These are phyloP conservation scores for Colletotrichum sp. DNA, from an alignment of 2,329 filamentous ascomycete species.

Conservation along the genomic window DNA sequence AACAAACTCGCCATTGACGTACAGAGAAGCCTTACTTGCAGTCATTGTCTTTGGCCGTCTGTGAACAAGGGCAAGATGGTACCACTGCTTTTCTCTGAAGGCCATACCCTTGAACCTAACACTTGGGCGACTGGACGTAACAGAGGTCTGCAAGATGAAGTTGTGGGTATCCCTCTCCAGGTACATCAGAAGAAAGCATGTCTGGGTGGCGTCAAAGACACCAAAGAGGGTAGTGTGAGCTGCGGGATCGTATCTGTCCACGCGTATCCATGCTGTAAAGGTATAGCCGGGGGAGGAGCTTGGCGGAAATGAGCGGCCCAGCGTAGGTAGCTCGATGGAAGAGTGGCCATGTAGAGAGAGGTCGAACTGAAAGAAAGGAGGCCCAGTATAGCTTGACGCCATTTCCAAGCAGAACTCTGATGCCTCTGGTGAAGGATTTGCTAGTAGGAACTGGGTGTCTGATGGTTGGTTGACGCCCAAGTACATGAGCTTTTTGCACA, in stretches of 20 bases:
- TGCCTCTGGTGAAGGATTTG: conserved; percentile 54
- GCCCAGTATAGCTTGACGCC: conserved; percentile 75
- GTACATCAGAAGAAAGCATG: conserved; percentile 93
- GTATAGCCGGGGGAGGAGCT: conserved; percentile 84
- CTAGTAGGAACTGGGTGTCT: conserved; percentile 78
- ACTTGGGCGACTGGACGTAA: conserved; percentile 84
- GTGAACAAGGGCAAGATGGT: conserved; percentile 91
- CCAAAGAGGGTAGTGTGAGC: conserved; percentile 96
- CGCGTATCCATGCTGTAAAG: conserved; percentile 84
- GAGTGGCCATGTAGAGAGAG: conserved; percentile 86
- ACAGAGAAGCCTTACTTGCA: conserved; percentile 83
- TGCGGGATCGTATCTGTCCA: conserved; percentile 84
- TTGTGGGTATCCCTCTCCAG: conserved; percentile 92
- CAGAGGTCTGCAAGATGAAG: conserved; percentile 95
- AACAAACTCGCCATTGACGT: conserved; percentile 90
- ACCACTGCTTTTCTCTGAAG: conserved; percentile 84
- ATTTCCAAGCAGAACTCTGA: conserved; percentile 77
- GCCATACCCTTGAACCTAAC: conserved; percentile 87
- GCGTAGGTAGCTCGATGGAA: conserved; percentile 86
- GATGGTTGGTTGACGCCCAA: conserved; percentile 82
- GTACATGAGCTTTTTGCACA: conserved; percentile 74
- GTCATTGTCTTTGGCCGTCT: conserved; percentile 76
- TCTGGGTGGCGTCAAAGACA: conserved; percentile 89
- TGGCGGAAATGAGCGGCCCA: conserved; percentile 86
- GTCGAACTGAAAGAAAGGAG: conserved; percentile 93